These are phyloP conservation scores for Russula dissimulans DNA, from an alignment of 768 basidiomycete genomes.

Conservation along the genomic window DNA sequence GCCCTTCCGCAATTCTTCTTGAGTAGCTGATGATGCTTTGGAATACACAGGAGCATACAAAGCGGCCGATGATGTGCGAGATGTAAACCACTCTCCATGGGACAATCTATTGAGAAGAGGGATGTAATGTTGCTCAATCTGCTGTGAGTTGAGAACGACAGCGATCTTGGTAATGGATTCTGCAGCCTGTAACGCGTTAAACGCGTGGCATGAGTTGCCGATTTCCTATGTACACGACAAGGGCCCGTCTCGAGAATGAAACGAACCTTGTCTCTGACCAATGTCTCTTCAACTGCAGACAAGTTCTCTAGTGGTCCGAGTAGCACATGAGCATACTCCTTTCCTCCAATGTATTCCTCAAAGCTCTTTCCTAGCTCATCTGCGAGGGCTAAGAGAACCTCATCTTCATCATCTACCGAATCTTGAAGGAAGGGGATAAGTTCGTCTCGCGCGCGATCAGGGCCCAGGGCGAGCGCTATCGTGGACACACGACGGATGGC, in stretches of 20 bases:
- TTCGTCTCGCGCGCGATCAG: constrained; percentile 91
- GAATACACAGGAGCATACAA: constrained; percentile 87
- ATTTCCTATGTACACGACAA: background rate
- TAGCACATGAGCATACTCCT: constrained; percentile 75
- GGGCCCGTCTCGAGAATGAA: background rate
- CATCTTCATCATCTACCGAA: constrained; percentile 99
- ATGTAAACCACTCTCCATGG: constrained; percentile 97
- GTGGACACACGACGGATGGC: constrained; percentile 97
- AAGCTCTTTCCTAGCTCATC: constrained; percentile 91
- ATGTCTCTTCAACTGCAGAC: constrained; percentile 93
- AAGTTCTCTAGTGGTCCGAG: constrained; percentile 91
- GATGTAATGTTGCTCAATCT: constrained; percentile 85
- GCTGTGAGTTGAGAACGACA: constrained; percentile 59
- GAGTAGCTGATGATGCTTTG: constrained; percentile 58
- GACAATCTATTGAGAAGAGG: constrained; percentile 85
- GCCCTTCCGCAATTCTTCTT: constrained; percentile 83
- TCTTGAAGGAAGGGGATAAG: constrained; percentile 96
- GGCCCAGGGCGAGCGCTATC: constrained; percentile 92
- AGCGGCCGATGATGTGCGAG: constrained; percentile 90
- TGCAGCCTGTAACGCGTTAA: constrained; percentile 54
- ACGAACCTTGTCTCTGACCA: constrained; percentile 92
- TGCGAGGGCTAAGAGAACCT: constrained; percentile 89
- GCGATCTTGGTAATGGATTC: constrained; percentile 93
- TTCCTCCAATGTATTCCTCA: constrained; percentile 90
- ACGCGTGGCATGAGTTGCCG: constrained; percentile 8